A percentile compares a stretch with the other conserved stretches of the same genome.
Evolutionary conservation across 768 basidiomycete species (phyloP).

Genomic region (Amanita jacksonii): DNA sequence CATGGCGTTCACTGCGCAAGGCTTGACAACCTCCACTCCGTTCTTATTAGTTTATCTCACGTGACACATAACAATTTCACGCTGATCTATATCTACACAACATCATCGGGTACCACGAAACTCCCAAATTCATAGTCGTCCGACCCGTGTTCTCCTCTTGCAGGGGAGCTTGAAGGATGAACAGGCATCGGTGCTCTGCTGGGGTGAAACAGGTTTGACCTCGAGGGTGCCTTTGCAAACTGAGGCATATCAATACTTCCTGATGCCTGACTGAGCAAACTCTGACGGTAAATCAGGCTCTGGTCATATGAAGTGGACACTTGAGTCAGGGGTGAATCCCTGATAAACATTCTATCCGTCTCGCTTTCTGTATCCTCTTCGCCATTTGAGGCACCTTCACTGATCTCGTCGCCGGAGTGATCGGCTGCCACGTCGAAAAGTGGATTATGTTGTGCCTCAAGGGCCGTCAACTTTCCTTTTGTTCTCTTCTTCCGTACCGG

Average conservation of each 20-base stretch:
- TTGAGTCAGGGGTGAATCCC: conserved; percentile 58
- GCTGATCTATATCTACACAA: conserved; percentile 47
- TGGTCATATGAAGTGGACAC: conserved; percentile 68
- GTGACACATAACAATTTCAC: background rate
- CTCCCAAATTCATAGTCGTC: conserved; percentile 68
- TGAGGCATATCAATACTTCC: conserved; percentile 31
- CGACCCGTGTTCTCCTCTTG: conserved; percentile 34
- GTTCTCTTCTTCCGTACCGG: conserved; percentile 14
- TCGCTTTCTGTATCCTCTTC: conserved; percentile 53
- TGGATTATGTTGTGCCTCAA: conserved; percentile 18
- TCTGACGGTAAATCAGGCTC: conserved; percentile 54
- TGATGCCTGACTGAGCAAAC: conserved; percentile 64
- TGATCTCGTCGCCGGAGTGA: conserved; percentile 77
- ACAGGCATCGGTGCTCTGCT: conserved; percentile 17
- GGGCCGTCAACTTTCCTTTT: conserved; percentile 7
- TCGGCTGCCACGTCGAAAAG: conserved; percentile 62
- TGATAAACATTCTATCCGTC: conserved; percentile 58
- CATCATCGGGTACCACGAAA: conserved; percentile 79
- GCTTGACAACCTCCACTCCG: background rate
- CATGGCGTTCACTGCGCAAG: conserved; percentile 28
- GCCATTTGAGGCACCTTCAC: conserved; percentile 47
- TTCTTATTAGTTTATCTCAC: no score
- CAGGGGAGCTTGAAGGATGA: conserved; percentile 52
- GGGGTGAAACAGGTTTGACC: conserved; percentile 34
- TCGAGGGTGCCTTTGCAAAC: conserved; percentile 45